A percentile compares a stretch with the other conserved stretches of the same genome.
These are phyloP conservation scores for Endocalyx cinctus DNA, from an alignment of 2,329 filamentous ascomycete genomes.

Conservation along the genomic window DNA sequence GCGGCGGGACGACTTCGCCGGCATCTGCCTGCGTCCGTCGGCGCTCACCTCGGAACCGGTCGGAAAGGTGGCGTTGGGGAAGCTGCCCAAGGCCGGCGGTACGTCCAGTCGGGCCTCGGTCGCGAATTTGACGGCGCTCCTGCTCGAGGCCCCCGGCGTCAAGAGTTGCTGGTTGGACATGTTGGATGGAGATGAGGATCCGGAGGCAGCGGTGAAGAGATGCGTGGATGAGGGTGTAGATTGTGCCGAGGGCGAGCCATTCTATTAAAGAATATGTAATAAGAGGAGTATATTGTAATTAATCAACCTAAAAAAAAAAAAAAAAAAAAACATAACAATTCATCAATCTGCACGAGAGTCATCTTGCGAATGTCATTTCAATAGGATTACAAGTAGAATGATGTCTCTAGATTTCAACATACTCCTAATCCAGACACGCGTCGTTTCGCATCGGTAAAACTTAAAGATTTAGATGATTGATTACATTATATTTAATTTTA, in stretches of 20 bases:
- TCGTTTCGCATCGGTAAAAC: too few relatives aligned
- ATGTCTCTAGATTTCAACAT: too few relatives aligned
- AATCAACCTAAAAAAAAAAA: too few relatives aligned
- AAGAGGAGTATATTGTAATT: too few relatives aligned
- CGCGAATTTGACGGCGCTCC: constrained; percentile 50
- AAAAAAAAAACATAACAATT: too few relatives aligned
- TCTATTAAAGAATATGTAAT: too few relatives aligned
- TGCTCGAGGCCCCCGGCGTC: constrained; percentile 45
- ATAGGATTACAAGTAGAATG: too few relatives aligned
- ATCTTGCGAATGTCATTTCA: too few relatives aligned
- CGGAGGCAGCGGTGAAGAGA: constrained; percentile 42
- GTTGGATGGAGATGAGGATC: constrained; percentile 47
- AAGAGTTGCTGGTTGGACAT: constrained; percentile 52
- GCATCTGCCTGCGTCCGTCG: constrained; percentile 51
- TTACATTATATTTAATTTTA: too few relatives aligned
- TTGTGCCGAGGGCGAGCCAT: constrained; percentile 47
- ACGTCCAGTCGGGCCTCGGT: constrained; percentile 54
- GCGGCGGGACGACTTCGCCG: constrained; percentile 36
- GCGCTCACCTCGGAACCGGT: constrained; percentile 44
- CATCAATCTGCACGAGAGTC: too few relatives aligned
- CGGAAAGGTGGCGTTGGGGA: constrained; percentile 43
- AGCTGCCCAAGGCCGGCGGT: constrained; percentile 33
- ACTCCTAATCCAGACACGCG: too few relatives aligned
- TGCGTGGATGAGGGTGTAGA: constrained; percentile 47
- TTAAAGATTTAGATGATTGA: too few relatives aligned